Base-by-base conservation (phyloP, 2,329 filamentous ascomycete species). In the Fusarium staphyleae region DNA sequence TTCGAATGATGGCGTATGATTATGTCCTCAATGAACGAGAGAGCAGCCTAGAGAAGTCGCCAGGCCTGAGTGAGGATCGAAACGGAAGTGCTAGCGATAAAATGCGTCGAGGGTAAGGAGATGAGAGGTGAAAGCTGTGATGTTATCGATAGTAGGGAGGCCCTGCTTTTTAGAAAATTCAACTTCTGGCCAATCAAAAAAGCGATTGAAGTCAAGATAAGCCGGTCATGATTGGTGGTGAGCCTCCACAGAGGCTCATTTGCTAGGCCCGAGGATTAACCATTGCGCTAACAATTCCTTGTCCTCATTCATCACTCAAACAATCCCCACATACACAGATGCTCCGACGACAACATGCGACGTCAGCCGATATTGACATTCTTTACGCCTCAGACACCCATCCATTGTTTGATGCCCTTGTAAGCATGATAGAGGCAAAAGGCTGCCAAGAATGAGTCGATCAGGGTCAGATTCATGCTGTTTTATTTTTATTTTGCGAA, bases 301-400 rank as follows among this genome's bases (percentile, higher is more conserved):
- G 46, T 46, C 16, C 36, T 18, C 32, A 28, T 45, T 29, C 5
- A 16, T 15, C 24, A 40, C 29, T 57, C 42, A 15, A n/a, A 36
- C 12, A 5, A 26, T 30, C 46, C 35, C 15, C 6, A 22, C 19
- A 6, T 22, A 22, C 6, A 22, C 19, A 22, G 19, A 57, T 66
- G 63, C 55, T 54, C 40, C 40, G 47, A 59, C 45, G 52, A 11
- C 10, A 53, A 58, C 62, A 48, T 58, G 37, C 63, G 57, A 66
- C 64, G 58, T 66, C 62, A 66, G 65, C 52, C 60, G 60, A 63
- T 61, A 64, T 63, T 43, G 18, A 54, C 46, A 45, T 51, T 45
- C 54, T 48, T 52, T 52, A 55, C 26, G 39, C 24, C 52, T 55
- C 52, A 52, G 45, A 30, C 37, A 57, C 59, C 58, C 59, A 57